These are phyloP conservation scores for Cercophora samala DNA, from an alignment of 495 filamentous ascomycete genomes.

Conservation along the genomic window DNA sequence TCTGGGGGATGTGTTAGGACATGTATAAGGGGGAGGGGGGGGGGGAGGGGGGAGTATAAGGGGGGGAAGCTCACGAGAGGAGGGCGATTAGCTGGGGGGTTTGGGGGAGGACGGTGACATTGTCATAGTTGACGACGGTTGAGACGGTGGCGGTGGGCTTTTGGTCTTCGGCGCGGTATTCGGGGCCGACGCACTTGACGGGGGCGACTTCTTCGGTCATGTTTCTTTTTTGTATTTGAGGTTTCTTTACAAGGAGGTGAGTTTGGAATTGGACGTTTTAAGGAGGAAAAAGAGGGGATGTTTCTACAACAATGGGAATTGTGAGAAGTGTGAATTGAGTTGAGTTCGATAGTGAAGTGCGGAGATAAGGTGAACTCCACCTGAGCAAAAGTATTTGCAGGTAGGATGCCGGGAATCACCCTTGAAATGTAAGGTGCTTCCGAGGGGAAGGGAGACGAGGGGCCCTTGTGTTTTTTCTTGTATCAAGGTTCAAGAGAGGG, in stretches of 20 bases:
- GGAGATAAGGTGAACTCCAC: constrained; percentile 1
- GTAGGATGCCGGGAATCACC: not conserved
- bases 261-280: no score
- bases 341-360: not conserved
- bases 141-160: constrained; percentile 91
- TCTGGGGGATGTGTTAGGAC: no score
- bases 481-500: no score
- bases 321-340: not conserved
- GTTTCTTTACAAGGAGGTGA: no score
- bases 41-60: no score
- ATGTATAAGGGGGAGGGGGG: no score
- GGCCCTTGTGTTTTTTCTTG: no score
- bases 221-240: no score
- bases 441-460: not conserved
- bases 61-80: constrained; percentile 72
- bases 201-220: constrained; percentile 48
- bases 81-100: constrained; percentile 96
- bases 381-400: constrained; percentile 4
- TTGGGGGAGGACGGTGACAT: constrained; percentile 86
- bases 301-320: no score
- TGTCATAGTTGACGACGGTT: constrained; percentile 72
- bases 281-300: no score
- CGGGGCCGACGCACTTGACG: constrained; percentile 70
- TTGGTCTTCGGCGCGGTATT: constrained; percentile 70
- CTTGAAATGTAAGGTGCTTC: not conserved